Evolutionary conservation across 208 protist genomes (phyloP), one percentile per base, ranked within the genome.

Genomic region (Acanthamoeba healyi): DNA sequence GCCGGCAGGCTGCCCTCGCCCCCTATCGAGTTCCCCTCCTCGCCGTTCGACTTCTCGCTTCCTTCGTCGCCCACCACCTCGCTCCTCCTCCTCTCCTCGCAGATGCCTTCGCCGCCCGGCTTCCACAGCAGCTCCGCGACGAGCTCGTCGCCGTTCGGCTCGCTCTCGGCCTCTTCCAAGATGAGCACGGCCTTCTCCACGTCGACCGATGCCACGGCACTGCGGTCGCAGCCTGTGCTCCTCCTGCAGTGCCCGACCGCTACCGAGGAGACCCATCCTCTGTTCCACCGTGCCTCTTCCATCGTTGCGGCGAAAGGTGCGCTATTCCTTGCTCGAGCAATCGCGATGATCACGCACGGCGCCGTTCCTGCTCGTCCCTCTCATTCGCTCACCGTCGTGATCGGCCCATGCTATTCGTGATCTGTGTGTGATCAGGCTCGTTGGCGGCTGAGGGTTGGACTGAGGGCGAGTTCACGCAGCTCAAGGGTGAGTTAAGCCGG

Each of bases 41-140:
- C 67, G 67, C 67, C 67, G 32, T 32, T 77, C 38, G 67, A 77
- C 38, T 44, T 77, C 67, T 77, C 67, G 67, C 67, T 77, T 3
- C 67, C 67, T 22, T 77, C 67, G 5, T 77, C 67, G 38, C 67
- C 67, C 67, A 77, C 67, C 26, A 12, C 58, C 58, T 65, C 58
- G 58, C 58, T 65, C 9, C 19, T 77, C 3, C 67, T 77, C 14
- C 38, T 77, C 67, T 44, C 36, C 67, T 77, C 38, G 67, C 67
- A 77, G 36, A 2, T 44, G 10, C 38, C 38, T 44, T 44, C 67
- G 32, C 38, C 67, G 1, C 67, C 67, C 34, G 67, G 34, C 29
- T 77, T 77, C 67, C 67, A 77, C 34, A 77, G 32, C 34, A 36
- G 15, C 4, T 56, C 51, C 15, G 26, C 54, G 54, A 26, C 58